phyloP scores from a whole-genome alignment of 2,329 filamentous ascomycete species.

The Neonectria hederae region DNA sequence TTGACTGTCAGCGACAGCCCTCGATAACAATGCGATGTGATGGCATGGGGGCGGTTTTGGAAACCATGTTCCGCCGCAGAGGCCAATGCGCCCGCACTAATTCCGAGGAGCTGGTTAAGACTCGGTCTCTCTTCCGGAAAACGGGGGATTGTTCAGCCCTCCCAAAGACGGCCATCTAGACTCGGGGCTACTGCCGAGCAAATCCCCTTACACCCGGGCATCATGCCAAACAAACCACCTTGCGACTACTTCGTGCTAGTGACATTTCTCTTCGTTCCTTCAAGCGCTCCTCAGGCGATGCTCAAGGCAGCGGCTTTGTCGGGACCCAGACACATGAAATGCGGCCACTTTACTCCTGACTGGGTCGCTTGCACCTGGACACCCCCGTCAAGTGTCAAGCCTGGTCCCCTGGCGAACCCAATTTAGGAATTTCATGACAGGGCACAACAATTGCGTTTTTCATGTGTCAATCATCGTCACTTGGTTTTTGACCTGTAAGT shows the following conservation, averaged over 20 bases:
- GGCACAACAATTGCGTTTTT: constrained; percentile 26
- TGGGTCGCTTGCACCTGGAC: constrained; percentile 29
- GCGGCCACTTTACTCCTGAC: constrained; percentile 28
- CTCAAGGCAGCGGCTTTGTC: constrained; percentile 10
- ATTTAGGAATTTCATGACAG: constrained; percentile 17
- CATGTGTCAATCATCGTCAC: constrained; percentile 32
- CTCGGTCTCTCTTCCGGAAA: constrained; percentile 21
- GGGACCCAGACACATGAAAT: constrained; percentile 19
- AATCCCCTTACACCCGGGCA: neutral
- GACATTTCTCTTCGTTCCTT: neutral
- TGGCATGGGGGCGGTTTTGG: constrained; percentile 25
- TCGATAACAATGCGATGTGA: constrained; percentile 27
- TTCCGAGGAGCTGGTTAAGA: constrained; percentile 34
- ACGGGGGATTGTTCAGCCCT: constrained; percentile 5
- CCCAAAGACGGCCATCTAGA: neutral
- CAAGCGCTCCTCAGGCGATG: constrained; percentile 21
- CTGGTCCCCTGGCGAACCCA: constrained; percentile 12
- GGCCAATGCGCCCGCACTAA: constrained; percentile 36
- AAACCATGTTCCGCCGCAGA: constrained; percentile 29
- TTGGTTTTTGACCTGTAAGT: constrained; percentile 18
- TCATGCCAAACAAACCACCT: neutral
- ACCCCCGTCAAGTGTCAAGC: constrained; percentile 22
- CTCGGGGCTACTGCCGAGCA: neutral
- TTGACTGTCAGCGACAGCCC: constrained; percentile 21
- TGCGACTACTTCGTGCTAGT: neutral